Evolutionary conservation across 768 basidiomycete genomes (phyloP).

Genomic region (Pholiota microspora): DNA sequence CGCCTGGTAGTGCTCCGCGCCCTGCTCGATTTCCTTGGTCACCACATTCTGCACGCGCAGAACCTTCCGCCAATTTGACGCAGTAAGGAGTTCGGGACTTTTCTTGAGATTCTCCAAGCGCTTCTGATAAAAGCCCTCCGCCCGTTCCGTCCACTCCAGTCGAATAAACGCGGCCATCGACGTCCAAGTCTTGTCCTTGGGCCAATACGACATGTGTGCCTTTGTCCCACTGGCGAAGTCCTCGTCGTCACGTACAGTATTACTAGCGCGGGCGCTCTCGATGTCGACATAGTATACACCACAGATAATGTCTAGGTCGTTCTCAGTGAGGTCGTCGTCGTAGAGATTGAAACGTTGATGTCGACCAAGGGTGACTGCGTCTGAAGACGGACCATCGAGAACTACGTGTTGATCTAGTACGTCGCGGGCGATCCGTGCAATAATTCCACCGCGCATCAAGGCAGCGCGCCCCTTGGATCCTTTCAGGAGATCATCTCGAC

Average conservation of each 20-base stretch:
- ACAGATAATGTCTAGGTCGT: too few relatives aligned
- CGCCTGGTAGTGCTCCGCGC: neutral
- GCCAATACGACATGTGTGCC: neutral
- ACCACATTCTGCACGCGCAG: neutral
- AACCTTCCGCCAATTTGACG: too few relatives aligned
- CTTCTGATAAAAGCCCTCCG: neutral
- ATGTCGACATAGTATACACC: too few relatives aligned
- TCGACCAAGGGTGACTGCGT: too few relatives aligned
- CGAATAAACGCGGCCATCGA: neutral
- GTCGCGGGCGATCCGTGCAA: neutral
- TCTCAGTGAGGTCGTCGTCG: too few relatives aligned
- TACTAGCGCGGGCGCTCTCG: too few relatives aligned
- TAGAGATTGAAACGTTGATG: too few relatives aligned
- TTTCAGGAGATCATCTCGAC: neutral
- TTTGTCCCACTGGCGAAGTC: neutral
- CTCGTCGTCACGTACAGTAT: too few relatives aligned
- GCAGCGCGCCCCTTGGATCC: neutral
- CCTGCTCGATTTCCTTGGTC: neutral
- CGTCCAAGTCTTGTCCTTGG: neutral
- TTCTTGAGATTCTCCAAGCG: too few relatives aligned
- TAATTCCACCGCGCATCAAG: neutral
- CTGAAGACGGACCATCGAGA: neutral
- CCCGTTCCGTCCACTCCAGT: neutral
- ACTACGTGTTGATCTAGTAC: slow-evolving; percentile 3
- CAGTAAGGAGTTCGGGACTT: too few relatives aligned